Percentiles rank a stretch among this genome's conserved stretches.
Conservation (phyloP, 2,329 filamentous ascomycete species). For the Rhynchosporium agropyri region DNA sequence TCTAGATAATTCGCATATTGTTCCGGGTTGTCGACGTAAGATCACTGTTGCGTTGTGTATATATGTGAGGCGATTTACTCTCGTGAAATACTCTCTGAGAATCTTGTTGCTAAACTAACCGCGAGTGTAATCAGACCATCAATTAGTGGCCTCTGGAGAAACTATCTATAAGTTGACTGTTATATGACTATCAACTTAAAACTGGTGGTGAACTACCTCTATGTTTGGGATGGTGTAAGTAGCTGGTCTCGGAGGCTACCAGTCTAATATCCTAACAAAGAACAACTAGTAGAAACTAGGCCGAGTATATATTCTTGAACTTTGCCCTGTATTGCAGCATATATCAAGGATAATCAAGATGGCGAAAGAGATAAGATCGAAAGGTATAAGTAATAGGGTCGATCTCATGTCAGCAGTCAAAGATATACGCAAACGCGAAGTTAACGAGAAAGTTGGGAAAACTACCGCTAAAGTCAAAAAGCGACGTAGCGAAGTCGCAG, state of each 20-base stretch:
- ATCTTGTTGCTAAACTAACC: neutral
- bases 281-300: neutral
- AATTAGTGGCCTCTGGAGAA: neutral
- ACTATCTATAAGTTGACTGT: constrained; percentile 1
- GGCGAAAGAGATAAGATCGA: neutral
- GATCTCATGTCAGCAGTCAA: neutral
- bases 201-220: neutral
- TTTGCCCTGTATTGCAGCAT: neutral
- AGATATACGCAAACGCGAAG: neutral
- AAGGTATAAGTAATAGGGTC: neutral
- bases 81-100: neutral
- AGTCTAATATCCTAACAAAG: neutral
- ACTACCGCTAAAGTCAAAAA: neutral
- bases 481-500: neutral
- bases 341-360: neutral
- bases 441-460: neutral
- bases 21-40: neutral
- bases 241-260: neutral
- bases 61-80: neutral
- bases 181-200: neutral
- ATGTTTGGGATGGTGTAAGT: neutral
- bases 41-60: neutral
- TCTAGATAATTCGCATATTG: constrained; percentile 19
- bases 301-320: neutral
- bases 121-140: neutral